Conservation (phyloP, 1,284 basidiomycete genomes). For the Papiliotrema flavescens region DNA sequence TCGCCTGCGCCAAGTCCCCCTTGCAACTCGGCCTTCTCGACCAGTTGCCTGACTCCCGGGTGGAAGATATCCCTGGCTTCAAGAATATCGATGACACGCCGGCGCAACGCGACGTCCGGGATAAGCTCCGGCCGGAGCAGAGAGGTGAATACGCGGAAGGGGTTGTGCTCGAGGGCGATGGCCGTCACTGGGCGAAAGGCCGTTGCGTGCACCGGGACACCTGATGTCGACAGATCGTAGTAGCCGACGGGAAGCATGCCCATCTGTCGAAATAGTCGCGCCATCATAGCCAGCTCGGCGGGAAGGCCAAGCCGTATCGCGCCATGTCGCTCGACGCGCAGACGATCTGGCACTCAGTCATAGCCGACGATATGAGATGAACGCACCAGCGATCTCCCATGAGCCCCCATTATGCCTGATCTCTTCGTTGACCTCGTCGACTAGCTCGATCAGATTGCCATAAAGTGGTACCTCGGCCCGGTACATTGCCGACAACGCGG, state of each 20-base stretch:
- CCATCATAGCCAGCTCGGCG: slow-evolving; percentile 42
- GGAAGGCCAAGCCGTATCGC: slow-evolving; percentile 50
- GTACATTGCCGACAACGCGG: slow-evolving; percentile 47
- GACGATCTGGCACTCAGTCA: slow-evolving; percentile 25
- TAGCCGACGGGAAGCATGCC: slow-evolving; percentile 51
- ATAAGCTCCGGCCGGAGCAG: slow-evolving; percentile 47
- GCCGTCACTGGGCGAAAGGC: slow-evolving; percentile 45
- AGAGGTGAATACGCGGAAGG: slow-evolving; percentile 50
- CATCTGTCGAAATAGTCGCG: slow-evolving; percentile 44
- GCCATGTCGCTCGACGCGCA: slow-evolving; percentile 49
- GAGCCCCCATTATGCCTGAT: background rate
- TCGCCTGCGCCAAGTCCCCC: slow-evolving; percentile 30
- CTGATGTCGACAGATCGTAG: slow-evolving; percentile 49
- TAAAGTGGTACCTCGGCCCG: slow-evolving; percentile 50
- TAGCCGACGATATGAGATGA: background rate
- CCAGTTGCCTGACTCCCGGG: slow-evolving; percentile 29
- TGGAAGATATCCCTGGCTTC: slow-evolving; percentile 44
- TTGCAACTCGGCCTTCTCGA: slow-evolving; percentile 37
- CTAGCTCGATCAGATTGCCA: slow-evolving; percentile 47
- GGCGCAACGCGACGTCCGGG: slow-evolving; percentile 24
- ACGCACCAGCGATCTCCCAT: slow-evolving; percentile 18
- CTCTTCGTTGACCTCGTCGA: slow-evolving; percentile 43
- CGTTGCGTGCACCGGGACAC: slow-evolving; percentile 50
- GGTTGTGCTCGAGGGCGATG: slow-evolving; percentile 41
- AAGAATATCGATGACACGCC: slow-evolving; percentile 33